These are phyloP conservation scores for Glonium stellatum DNA, from an alignment of 495 filamentous ascomycete genomes.

Conservation along the genomic window DNA sequence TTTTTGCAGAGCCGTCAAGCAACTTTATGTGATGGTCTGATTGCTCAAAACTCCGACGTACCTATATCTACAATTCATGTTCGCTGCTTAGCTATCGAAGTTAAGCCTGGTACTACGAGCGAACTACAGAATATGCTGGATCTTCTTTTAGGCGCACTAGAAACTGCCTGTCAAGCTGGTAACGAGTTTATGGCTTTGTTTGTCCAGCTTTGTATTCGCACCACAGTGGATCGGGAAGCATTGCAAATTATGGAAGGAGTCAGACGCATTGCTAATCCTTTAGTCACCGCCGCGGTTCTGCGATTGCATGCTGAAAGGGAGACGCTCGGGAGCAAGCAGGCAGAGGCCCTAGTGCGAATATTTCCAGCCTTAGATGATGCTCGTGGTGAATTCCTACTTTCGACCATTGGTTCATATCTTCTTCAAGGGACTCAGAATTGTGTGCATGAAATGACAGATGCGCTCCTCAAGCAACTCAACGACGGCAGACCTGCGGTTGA, in stretches of 20 bases:
- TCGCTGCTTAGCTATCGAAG: slow-evolving; percentile 13
- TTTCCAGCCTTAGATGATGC: background rate
- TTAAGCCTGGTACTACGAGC: slow-evolving; percentile 5
- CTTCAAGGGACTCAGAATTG: background rate
- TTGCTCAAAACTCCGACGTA: slow-evolving; percentile 6
- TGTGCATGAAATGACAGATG: background rate
- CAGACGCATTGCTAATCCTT: slow-evolving; percentile 9
- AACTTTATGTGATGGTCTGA: slow-evolving; percentile 14
- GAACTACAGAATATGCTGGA: slow-evolving; percentile 13
- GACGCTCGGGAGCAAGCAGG: background rate
- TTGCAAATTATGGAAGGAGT: slow-evolving; percentile 16
- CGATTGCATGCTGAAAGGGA: background rate
- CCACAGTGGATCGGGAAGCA: slow-evolving; percentile 10
- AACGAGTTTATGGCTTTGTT: slow-evolving; percentile 13
- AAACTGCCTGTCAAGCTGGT: slow-evolving; percentile 2
- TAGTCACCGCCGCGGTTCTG: background rate
- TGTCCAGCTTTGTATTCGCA: slow-evolving; percentile 11
- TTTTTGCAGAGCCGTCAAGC: slow-evolving; percentile 13
- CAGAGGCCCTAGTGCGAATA: background rate
- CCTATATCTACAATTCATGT: background rate
- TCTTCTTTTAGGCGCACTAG: background rate
- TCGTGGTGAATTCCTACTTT: background rate
- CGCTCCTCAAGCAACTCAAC: background rate
- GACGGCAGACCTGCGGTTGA: background rate
- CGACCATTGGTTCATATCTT: background rate